A percentile compares a stretch with the other conserved stretches of the same genome.
phyloP scores from a whole-genome alignment of 2,329 filamentous ascomycete species.

The Fusarium penzigii region DNA sequence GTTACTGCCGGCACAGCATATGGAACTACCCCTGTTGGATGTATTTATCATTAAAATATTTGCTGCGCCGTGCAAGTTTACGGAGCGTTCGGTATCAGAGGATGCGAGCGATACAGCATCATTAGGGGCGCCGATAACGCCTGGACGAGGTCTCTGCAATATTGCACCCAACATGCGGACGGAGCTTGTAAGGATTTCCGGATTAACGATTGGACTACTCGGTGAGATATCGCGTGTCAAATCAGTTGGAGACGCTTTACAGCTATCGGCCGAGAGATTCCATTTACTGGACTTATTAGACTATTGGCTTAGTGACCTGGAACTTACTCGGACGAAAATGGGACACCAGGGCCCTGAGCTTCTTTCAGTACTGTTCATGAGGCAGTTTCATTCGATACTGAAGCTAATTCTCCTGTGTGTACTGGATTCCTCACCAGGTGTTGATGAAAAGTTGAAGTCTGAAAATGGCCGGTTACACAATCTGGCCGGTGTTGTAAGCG shows the following conservation, averaged over 20 bases:
- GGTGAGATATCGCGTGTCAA: constrained; percentile 28
- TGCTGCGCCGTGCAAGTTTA: constrained; percentile 43
- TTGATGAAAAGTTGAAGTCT: constrained; percentile 27
- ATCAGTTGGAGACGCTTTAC: constrained; percentile 23
- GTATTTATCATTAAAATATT: constrained; percentile 45
- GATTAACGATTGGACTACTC: constrained; percentile 36
- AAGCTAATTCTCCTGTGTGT: constrained; percentile 37
- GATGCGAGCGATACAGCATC: constrained; percentile 11
- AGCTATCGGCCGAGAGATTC: constrained; percentile 33
- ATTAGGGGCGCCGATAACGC: constrained; percentile 20
- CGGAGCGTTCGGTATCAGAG: constrained; percentile 29
- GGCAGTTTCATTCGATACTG: constrained; percentile 36
- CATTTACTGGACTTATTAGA: constrained; percentile 33
- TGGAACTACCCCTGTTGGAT: constrained; percentile 40
- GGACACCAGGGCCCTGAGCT: constrained; percentile 21
- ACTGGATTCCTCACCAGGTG: constrained; percentile 31
- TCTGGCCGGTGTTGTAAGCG: constrained; percentile 30
- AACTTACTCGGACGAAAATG: constrained; percentile 20
- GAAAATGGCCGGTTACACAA: constrained; percentile 35
- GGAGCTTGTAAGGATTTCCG: constrained; percentile 35
- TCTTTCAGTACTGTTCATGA: constrained; percentile 37
- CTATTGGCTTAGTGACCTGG: constrained; percentile 35
- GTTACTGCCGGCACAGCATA: constrained; percentile 35
- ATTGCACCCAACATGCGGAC: constrained; percentile 40
- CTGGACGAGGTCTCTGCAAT: constrained; percentile 27